Evolutionary conservation across 305 asterid genomes (phyloP), one percentile per base, ranked within the genome.

Genomic region (Rubia peregrina): DNA sequence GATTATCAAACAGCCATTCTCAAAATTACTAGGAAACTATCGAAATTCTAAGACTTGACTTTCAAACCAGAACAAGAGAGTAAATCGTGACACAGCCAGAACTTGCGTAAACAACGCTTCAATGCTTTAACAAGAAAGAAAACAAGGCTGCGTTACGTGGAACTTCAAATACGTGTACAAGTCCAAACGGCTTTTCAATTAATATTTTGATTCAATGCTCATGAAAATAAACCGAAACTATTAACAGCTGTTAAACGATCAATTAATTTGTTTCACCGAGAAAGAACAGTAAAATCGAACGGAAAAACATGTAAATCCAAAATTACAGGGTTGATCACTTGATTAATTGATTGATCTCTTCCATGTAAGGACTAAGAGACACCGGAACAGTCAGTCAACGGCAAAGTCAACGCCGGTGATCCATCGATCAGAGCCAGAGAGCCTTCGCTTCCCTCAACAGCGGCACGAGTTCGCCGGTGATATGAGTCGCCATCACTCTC

Each of bases 381-480:
- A 30, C 36, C 36, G 36, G 36, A 30, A 30, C 36, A 30, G 3
- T 30, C 36, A 2, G 36, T 30, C 36, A 30, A 30, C 36, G 36
- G 36, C 3, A 13, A 38, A 13, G 38, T 65, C 69, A 55, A 65
- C 67, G 2, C 22, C 21, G 48, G 21, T 10, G 21, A 30, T 49
- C 10, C 10, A 6, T 42, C 64, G 64, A 14, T 86, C 82, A 87
- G 61, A 89, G 96, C 96, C 93, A 89, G 5, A 87, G 67, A 49
- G 94, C 93, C 49, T 83, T 68, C 53, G 91, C 96, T 56, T 81
- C 78, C 79, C 80, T 87, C 63, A 89, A 71, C 36, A 72, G 74
- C 5, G 94, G 91, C 74, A 86, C 92, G 82, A 90, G 70, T 49
- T 86, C 89, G 63, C 95, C 95, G 48, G 90, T 76, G n/a, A 90